Conservation (phyloP, 2,329 filamentous ascomycete species). For the Camptophora hylomeconis region DNA sequence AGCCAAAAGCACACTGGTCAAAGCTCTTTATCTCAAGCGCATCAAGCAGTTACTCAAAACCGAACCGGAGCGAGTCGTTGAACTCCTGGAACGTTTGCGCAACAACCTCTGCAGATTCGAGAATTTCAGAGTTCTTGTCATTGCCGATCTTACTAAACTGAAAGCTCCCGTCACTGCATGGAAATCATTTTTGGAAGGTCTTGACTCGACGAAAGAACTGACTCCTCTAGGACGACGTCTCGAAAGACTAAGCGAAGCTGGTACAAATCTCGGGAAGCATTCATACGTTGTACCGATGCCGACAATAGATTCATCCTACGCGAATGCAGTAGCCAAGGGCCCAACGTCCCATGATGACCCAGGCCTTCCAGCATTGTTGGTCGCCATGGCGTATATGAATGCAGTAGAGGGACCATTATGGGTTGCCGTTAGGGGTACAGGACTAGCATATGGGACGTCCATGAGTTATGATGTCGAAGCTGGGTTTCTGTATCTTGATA, state of each 20-base stretch:
- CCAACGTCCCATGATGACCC: constrained; percentile 65
- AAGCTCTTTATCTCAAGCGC: constrained; percentile 73
- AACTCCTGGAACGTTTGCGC: constrained; percentile 65
- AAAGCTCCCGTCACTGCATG: constrained; percentile 65
- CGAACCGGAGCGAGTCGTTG: constrained; percentile 62
- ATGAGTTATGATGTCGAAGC: constrained; percentile 68
- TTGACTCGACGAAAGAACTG: constrained; percentile 41
- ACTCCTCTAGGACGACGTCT: constrained; percentile 58
- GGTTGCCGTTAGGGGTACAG: constrained; percentile 83
- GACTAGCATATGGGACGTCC: constrained; percentile 77
- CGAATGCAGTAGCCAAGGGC: constrained; percentile 61
- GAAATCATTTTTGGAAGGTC: constrained; percentile 46
- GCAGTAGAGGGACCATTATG: constrained; percentile 89
- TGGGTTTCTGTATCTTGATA: constrained; percentile 68
- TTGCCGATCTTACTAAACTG: constrained; percentile 66
- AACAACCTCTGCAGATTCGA: constrained; percentile 64
- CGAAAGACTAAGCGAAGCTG: constrained; percentile 61
- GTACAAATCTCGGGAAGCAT: constrained; percentile 59
- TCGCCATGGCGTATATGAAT: constrained; percentile 83
- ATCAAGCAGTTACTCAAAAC: constrained; percentile 67
- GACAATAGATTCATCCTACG: constrained; percentile 84
- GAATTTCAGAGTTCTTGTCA: constrained; percentile 76
- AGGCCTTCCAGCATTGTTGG: constrained; percentile 67
- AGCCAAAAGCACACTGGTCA: constrained; percentile 70
- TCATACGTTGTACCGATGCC: constrained; percentile 80